Base-by-base conservation (phyloP, 164 flowering plant species). In the Aristolochia fimbriata region DNA sequence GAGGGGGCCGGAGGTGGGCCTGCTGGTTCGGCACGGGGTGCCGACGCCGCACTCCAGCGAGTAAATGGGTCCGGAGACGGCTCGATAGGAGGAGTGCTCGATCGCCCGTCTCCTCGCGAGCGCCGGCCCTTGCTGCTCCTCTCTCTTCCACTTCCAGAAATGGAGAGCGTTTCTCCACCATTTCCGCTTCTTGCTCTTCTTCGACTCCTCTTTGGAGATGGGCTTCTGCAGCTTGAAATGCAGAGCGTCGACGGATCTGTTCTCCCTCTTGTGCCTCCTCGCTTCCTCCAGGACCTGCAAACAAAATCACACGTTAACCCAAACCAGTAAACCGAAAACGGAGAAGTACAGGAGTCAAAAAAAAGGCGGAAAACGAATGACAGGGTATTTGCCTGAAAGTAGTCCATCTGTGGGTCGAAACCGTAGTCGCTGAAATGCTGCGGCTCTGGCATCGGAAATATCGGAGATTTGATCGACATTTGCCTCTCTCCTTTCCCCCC, bases 381-480 rank as follows among this genome's bases (percentile, higher is more conserved):
- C 3, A 5, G 31, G 3, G 21, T 49, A 48, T n/a, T n/a, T n/a
- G n/a, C 95, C 89, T 89, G 95, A 60, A 85, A 85, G 58, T 85
- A 87, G 69, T 84, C 81, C 75, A 87, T 79, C 52, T 88, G 95
- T 6, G 93, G 88, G 61, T 88, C 95, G 66, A 91, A 91, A 55
- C 98, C 98, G 60, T 91, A 88, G 76, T 92, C 98, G 62, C 84
- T 88, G 84, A 88, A 91, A 10, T 85, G 87, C 45, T 85, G 85
- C 56, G 84, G 69, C 10, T 54, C 74, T 4, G 80, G 73, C 66
- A 81, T 77, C 2, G 93, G 86, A 60, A 85, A 87, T 11, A 91
- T 60, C 0, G 96, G 97, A 20, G 67, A 57, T 58, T 57, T 64
- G 50, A 11, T 64, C 55, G 67, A 16, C 67, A 64, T 63, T 54